phyloP scores from a whole-genome alignment of 2,329 filamentous ascomycete species.

The Arthrobotrys sinensis region DNA sequence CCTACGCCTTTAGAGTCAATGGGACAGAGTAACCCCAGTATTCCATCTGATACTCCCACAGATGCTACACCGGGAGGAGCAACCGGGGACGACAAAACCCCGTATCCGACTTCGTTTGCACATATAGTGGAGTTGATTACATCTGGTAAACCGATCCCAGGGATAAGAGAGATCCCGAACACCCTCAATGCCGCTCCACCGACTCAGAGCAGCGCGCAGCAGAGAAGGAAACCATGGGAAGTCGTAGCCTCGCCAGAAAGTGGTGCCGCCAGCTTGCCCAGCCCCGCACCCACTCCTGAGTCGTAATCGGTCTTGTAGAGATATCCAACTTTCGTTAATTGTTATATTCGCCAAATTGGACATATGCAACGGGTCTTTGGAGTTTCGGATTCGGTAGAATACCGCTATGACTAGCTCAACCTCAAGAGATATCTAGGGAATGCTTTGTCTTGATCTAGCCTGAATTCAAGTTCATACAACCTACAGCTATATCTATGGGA shows the following conservation, averaged over 20 bases:
- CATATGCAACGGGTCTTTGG: not conserved
- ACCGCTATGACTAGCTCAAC: not conserved
- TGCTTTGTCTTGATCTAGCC: not conserved
- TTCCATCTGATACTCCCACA: conserved; percentile 32
- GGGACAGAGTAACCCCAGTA: conserved; percentile 47
- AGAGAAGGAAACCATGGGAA: conserved; percentile 85
- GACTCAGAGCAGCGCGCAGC: conserved; percentile 71
- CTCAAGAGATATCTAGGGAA: not conserved
- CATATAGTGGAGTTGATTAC: conserved; percentile 89
- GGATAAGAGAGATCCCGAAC: conserved; percentile 87
- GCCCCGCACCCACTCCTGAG: conserved; percentile 31
- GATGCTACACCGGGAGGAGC: not conserved
- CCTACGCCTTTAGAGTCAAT: conserved; percentile 60
- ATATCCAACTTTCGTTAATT: not conserved
- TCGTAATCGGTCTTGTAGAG: not conserved
- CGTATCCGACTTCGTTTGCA: conserved; percentile 86
- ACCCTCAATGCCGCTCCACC: conserved; percentile 81
- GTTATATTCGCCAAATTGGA: not conserved
- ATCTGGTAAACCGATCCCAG: conserved; percentile 84
- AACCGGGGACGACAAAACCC: conserved; percentile 70
- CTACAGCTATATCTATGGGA: not conserved
- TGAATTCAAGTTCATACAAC: not conserved
- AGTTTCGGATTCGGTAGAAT: conserved; percentile 21
- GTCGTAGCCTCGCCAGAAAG: conserved; percentile 67
- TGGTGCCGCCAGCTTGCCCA: conserved; percentile 32